Evolutionary conservation across 2,329 filamentous ascomycete genomes (phyloP).

Genomic region (Blastomyces gilchristii): DNA sequence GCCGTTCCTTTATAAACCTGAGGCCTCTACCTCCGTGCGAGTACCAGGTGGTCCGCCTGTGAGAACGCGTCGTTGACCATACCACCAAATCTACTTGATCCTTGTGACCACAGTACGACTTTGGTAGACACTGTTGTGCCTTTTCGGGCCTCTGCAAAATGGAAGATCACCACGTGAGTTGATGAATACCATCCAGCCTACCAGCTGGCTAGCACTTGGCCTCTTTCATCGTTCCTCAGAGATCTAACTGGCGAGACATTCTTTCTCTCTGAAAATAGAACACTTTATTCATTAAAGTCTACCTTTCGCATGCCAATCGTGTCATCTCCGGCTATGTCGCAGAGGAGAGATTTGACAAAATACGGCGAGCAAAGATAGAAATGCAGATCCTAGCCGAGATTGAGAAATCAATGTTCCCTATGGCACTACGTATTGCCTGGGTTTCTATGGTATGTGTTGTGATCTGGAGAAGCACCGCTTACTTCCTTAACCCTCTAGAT

Average conservation of each 20-base stretch:
- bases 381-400: conserved; percentile 17
- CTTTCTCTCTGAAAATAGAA: neutral
- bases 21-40: neutral
- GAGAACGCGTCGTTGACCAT: neutral
- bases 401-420: conserved; percentile 17
- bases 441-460: conserved; percentile 17
- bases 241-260: neutral
- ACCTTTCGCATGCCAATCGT: conserved; percentile 18
- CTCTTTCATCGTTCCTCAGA: neutral
- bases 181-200: neutral
- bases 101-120: neutral
- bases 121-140: neutral
- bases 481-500: neutral
- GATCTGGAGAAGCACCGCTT: neutral
- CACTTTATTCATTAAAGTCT: conserved; percentile 16
- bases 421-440: conserved; percentile 18
- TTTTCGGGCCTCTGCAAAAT: neutral
- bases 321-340: conserved; percentile 14
- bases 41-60: neutral
- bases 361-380: conserved; percentile 20
- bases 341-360: conserved; percentile 11
- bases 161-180: neutral
- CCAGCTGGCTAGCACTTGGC: neutral
- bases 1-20: neutral
- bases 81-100: too few relatives aligned